Base-by-base conservation (phyloP, 73 alveolate genomes). In the Stentor roeselii region DNA sequence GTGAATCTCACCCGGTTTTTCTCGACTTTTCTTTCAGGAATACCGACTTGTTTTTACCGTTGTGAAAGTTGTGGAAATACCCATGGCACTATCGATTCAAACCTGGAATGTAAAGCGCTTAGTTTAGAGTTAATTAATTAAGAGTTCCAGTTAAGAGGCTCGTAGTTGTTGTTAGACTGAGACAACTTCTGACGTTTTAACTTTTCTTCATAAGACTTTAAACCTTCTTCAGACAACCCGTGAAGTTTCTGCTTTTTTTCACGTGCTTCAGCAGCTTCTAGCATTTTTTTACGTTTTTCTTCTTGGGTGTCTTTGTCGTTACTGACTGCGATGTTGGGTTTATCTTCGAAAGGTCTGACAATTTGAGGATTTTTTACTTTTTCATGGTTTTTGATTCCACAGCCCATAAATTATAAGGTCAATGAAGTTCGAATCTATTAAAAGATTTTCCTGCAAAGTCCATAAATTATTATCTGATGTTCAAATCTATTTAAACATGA, bases 191-290 rank as follows among this genome's bases (percentile, higher is more conserved):
- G 6, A 11, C 67, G 67, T 50, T 50, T 50, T 11, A 50, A 11
- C 21, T 50, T 50, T 50, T 50, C 67, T 50, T 50, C 67, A 21
- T 50, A 50, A 6, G 6, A 6, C 21, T 50, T 50, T 11, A 11
- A 50, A 50, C 30, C 6, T 50, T 50, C 21, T 50, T 50, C 67
- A 50, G 6, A 11, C 67, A 50, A 11, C 67, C 67, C 67, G 21
- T 50, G 67, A 6, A 50, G 6, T 50, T 50, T 50, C 21, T 50
- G 67, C 67, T 50, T 50, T 21, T 50, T 50, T 50, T 50, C 67
- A 11, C 67, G 67, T 11, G 67, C 67, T 50, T 50, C 67, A 11
- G 21, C 67, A 50, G 67, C 67, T 50, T 50, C 67, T 50, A 50
- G 6, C 67, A 50, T 50, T 50, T 50, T 50, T 50, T 50, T 6